Conservation (phyloP, 352 stramenopile genomes). For the Phytophthora kernoviae region DNA sequence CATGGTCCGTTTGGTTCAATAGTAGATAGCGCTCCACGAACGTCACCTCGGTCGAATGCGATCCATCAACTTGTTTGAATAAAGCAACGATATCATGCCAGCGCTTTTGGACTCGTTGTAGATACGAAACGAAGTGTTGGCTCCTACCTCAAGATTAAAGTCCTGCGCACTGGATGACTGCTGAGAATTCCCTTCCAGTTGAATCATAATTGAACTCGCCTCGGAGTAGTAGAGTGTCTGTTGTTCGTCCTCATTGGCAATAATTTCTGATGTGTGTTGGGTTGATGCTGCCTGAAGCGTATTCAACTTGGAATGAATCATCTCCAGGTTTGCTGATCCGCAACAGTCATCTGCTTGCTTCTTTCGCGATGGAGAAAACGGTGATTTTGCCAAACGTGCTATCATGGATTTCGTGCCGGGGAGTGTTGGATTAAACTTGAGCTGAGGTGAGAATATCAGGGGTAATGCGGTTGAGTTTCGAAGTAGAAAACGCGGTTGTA, state of each 20-base stretch:
- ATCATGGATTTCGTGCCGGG: constrained; percentile 66
- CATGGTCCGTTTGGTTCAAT: constrained; percentile 69
- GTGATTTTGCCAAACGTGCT: constrained; percentile 45
- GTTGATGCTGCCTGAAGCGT: constrained; percentile 48
- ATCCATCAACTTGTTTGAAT: constrained; percentile 66
- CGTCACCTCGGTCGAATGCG: constrained; percentile 69
- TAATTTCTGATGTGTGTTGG: constrained; percentile 27
- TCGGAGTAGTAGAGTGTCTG: constrained; percentile 80
- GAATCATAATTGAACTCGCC: constrained; percentile 61
- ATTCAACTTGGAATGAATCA: constrained; percentile 79
- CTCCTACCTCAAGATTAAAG: constrained; percentile 64
- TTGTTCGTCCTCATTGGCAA: constrained; percentile 44
- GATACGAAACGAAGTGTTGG: constrained; percentile 69
- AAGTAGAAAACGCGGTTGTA: constrained; percentile 71
- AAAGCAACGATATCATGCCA: constrained; percentile 83
- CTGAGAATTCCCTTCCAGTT: constrained; percentile 64
- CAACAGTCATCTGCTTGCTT: constrained; percentile 58
- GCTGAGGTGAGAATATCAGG: constrained; percentile 58
- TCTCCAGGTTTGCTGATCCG: constrained; percentile 62
- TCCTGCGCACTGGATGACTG: constrained; percentile 58
- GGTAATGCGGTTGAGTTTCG: constrained; percentile 60
- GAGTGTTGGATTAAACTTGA: constrained; percentile 56
- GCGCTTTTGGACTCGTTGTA: constrained; percentile 74
- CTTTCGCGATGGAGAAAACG: constrained; percentile 43
- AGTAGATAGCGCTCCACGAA: constrained; percentile 86